Base-by-base conservation (phyloP, 2,329 filamentous ascomycete species). In the Emergomyces orientalis region DNA sequence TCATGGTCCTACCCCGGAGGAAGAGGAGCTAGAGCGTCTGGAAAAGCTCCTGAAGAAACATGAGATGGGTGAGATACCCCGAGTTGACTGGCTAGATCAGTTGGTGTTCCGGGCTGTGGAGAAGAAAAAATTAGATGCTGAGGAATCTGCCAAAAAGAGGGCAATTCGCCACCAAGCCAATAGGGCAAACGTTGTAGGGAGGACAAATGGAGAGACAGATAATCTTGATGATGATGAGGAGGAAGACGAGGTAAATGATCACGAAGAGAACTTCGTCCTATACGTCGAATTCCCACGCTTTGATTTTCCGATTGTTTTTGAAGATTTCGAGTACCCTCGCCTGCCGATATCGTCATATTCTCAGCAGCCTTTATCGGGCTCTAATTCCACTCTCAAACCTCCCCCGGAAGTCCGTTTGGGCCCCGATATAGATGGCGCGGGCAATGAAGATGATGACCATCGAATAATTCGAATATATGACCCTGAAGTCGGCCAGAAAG, bases 11-110 rank as follows among this genome's bases (percentile, higher is more conserved):
- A 78, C 84, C n/a, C 86, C 89, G 63, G 88, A 88, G 68, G 86
- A 95, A 64, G 86, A 90, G 61, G 94, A 99, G 75, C 82, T 97
- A 65, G 91, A 97, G 69, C 83, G 94, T 22, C 83, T 99, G 68
- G 92, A 97, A 71, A 88, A 86, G 61, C 76, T 97, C 27, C 89
- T 99, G 73, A 99, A 99, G 77, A 96, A 96, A 76, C 94, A 97
- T 72, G 95, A 99, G 73, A 95, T 97, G 88, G 92, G 91, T 22
- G 94, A 99, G 73, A 93, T 99, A 32, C 87, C 90, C 0, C 86
- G 91, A 19, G 89, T 96, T 57, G 90, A 95, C 70, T 99, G 94
- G 95, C 83, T 99, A 52, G 94, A 99, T 74, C 90, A 94, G 71
- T 83, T 97, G 69, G 92, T 97, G 2, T 99, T 96, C 73, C 87